A percentile compares a stretch with the other conserved stretches of the same genome.
phyloP scores from a whole-genome alignment of 176 grass and related monocot species.

The Tillandsia fasciculata region DNA sequence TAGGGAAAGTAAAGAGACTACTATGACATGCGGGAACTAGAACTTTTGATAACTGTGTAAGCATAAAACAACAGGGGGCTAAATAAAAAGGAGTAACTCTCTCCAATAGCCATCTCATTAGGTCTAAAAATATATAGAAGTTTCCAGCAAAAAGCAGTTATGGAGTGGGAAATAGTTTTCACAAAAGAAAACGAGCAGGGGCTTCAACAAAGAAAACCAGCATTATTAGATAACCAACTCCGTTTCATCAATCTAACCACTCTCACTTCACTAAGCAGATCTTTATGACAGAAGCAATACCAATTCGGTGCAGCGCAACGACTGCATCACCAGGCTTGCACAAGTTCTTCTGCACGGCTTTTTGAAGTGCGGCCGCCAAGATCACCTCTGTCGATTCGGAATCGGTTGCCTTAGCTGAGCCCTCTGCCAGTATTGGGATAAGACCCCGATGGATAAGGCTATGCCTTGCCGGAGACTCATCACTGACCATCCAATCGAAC shows the following conservation, averaged over 20 bases:
- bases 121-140: slow-evolving; percentile 10
- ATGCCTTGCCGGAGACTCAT: slow-evolving; percentile 57
- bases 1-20: not conserved
- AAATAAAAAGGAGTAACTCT: slow-evolving; percentile 28
- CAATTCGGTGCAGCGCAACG: slow-evolving; percentile 72
- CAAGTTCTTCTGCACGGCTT: slow-evolving; percentile 44
- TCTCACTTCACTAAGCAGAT: slow-evolving; percentile 84
- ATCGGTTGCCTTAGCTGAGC: slow-evolving; percentile 82
- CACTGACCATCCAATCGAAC: slow-evolving; percentile 72
- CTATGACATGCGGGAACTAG: not conserved
- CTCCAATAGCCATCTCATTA: slow-evolving; percentile 27
- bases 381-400: slow-evolving; percentile 83
- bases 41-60: slow-evolving; percentile 8
- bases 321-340: slow-evolving; percentile 69
- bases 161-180: slow-evolving; percentile 10
- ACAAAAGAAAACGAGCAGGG: slow-evolving; percentile 8
- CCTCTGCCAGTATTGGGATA: slow-evolving; percentile 59
- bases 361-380: slow-evolving; percentile 53
- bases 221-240: not conserved
- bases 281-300: slow-evolving; percentile 84
- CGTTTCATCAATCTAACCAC: not conserved
- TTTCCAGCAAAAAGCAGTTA: slow-evolving; percentile 23
- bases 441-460: slow-evolving; percentile 83
- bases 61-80: slow-evolving; percentile 14
- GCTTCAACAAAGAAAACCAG: not conserved